Evolutionary conservation across 257 asterid species (phyloP).

Genomic region (Solanum okadae): DNA sequence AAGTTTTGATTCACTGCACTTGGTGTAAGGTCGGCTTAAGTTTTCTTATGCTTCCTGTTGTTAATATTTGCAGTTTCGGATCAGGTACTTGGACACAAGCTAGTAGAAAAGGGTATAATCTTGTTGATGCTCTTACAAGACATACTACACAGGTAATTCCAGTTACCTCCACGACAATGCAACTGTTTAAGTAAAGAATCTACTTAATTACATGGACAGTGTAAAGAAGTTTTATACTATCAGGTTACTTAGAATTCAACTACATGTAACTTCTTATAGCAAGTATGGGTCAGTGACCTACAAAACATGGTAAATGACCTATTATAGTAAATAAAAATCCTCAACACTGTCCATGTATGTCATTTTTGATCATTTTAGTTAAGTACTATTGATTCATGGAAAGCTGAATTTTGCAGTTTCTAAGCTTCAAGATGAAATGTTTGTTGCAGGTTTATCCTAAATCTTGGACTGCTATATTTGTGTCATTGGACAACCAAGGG

Average conservation of each 20-base stretch:
- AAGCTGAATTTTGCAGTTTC: neutral
- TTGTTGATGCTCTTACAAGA: conserved; percentile 12
- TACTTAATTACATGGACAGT: neutral
- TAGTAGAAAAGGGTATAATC: conserved; percentile 13
- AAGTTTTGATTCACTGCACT: neutral
- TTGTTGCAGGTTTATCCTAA: conserved; percentile 10
- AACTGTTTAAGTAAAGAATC: neutral
- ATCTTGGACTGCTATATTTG: conserved; percentile 14
- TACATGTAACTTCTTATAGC: neutral
- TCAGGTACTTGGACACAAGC: conserved; percentile 6
- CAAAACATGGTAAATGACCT: neutral
- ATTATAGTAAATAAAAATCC: neutral
- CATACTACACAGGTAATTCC: conserved; percentile 17
- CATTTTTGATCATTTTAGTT: neutral
- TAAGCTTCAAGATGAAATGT: neutral
- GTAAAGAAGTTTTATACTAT: neutral
- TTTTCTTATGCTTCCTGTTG: neutral
- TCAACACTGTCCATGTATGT: neutral
- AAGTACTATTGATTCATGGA: neutral
- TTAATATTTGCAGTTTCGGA: conserved; percentile 6
- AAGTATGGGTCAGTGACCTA: neutral
- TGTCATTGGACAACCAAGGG: conserved; percentile 17
- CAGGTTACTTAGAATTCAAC: neutral
- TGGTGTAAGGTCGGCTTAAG: neutral
- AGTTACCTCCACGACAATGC: neutral